Evolutionary conservation across 108 stramenopile species (phyloP).

Genomic region (Fragilaria radians): DNA sequence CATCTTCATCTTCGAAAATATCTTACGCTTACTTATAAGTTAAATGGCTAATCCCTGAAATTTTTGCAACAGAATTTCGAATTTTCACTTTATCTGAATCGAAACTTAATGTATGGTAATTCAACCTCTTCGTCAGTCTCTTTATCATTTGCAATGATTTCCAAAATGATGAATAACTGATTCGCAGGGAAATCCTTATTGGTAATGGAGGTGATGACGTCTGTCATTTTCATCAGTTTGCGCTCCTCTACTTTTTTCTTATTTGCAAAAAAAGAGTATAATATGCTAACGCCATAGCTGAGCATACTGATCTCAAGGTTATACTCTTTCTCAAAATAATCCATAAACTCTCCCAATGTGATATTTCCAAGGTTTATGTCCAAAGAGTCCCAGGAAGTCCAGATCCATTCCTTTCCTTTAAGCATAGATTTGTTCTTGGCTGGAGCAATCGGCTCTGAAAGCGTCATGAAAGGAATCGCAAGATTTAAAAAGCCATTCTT

Average conservation of each 20-base stretch:
- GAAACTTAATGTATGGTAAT: slow-evolving; percentile 84
- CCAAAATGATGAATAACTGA: slow-evolving; percentile 86
- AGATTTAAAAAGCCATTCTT: slow-evolving; percentile 94
- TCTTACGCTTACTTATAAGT: too few species aligned
- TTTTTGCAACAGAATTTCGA: too few species aligned
- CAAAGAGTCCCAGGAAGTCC: slow-evolving; percentile 96
- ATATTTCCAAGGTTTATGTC: slow-evolving; percentile 83
- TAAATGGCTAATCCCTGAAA: too few species aligned
- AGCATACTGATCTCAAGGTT: slow-evolving; percentile 97
- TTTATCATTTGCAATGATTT: slow-evolving; percentile 88
- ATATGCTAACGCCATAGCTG: slow-evolving; percentile 91
- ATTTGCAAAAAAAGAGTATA: slow-evolving; percentile 96
- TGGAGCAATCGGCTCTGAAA: slow-evolving; percentile 88
- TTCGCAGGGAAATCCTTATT: slow-evolving; percentile 86
- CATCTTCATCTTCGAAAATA: too few species aligned
- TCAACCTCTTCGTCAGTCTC: slow-evolving; percentile 94
- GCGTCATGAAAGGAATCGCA: slow-evolving; percentile 96
- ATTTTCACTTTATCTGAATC: slow-evolving; percentile 80
- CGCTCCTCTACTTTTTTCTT: slow-evolving; percentile 93
- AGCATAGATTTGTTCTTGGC: slow-evolving; percentile 76
- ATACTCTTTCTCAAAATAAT: slow-evolving; percentile 87
- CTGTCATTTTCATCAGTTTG: slow-evolving; percentile 90
- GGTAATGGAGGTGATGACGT: slow-evolving; percentile 80
- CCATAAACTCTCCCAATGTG: slow-evolving; percentile 90
- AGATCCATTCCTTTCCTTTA: slow-evolving; percentile 91